These are phyloP conservation scores for Mycena vitilis DNA, from an alignment of 768 basidiomycete genomes.

Conservation along the genomic window DNA sequence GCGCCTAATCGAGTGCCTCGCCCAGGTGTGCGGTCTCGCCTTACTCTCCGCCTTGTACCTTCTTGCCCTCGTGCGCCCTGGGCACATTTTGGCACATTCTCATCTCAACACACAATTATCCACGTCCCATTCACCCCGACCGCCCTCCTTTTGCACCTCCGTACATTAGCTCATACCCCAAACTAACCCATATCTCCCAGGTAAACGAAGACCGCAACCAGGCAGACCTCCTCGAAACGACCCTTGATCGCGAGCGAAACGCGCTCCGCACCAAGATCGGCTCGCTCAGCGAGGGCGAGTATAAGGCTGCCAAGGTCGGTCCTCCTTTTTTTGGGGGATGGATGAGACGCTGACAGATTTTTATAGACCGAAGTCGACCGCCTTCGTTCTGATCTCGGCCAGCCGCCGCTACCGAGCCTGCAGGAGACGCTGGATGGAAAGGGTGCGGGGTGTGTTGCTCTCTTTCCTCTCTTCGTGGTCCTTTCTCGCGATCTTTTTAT, in stretches of 20 bases:
- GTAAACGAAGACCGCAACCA: constrained; percentile 84
- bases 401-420: constrained; percentile 76
- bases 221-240: constrained; percentile 77
- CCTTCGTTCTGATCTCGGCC: constrained; percentile 80
- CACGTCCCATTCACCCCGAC: background rate
- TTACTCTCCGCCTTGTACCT: background rate
- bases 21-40: constrained; percentile 64
- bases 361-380: constrained; percentile 80
- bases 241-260: constrained; percentile 77
- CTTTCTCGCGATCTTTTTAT: constrained; percentile 13
- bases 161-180: too few species aligned
- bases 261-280: constrained; percentile 78
- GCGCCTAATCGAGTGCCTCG: constrained; percentile 73
- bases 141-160: constrained; percentile 1
- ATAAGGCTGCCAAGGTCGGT: constrained; percentile 68
- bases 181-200: constrained; percentile 46
- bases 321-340: background rate
- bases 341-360: too few species aligned
- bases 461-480: constrained; percentile 4
- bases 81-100: too few species aligned
- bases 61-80: too few species aligned
- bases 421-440: constrained; percentile 83
- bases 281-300: constrained; percentile 79
- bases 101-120: too few species aligned
- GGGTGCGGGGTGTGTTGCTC: constrained; percentile 56